These are phyloP conservation scores for Kernera saxatilis DNA, from an alignment of 345 rosid genomes.

Conservation along the genomic window DNA sequence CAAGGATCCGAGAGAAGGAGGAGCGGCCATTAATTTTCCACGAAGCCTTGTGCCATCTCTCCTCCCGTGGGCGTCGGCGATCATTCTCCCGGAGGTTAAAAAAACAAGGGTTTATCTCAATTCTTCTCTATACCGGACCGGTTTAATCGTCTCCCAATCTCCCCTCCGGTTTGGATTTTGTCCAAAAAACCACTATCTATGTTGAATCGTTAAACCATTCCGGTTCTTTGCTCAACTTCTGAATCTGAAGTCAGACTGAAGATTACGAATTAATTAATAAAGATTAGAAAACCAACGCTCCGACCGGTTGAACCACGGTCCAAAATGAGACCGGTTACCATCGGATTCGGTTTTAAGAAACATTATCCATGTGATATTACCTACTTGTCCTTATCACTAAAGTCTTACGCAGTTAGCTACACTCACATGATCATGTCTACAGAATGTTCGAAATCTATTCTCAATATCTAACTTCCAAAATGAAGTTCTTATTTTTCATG, in stretches of 20 bases:
- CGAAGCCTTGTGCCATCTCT: constrained; percentile 33
- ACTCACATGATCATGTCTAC: background rate
- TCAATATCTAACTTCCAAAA: constrained; percentile 4
- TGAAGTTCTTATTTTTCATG: background rate
- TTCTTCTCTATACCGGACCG: background rate
- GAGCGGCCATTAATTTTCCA: constrained; percentile 36
- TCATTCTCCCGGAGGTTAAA: constrained; percentile 25
- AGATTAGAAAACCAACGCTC: background rate
- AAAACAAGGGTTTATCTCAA: constrained; percentile 29
- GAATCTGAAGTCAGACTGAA: background rate
- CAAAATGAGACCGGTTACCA: background rate
- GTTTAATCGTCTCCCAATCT: background rate
- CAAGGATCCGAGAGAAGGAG: constrained; percentile 20
- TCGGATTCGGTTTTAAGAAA: background rate
- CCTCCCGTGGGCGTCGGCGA: constrained; percentile 32
- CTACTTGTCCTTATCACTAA: background rate
- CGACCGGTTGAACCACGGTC: background rate
- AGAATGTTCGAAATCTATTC: background rate
- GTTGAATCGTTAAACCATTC: background rate
- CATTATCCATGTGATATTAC: background rate
- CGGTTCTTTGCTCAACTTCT: background rate
- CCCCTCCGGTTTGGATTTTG: background rate
- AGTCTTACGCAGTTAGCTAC: background rate
- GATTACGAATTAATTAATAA: background rate
- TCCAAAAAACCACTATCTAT: background rate